These are phyloP conservation scores for Pseudogymnoascus destructans DNA, from an alignment of 2,329 filamentous ascomycete genomes.

Conservation along the genomic window DNA sequence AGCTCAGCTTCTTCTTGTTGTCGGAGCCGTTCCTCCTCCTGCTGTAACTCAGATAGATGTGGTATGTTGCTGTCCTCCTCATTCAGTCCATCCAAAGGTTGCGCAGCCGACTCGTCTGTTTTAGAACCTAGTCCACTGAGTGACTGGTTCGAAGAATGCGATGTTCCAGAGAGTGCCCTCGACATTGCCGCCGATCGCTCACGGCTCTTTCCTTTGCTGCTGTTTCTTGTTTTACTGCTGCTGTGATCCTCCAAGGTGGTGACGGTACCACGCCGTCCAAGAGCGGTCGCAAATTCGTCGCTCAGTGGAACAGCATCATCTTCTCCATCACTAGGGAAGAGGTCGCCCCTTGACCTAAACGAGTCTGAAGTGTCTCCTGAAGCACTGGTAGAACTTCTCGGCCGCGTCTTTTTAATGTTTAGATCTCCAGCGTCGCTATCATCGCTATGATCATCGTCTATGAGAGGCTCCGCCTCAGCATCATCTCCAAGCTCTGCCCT, in stretches of 20 bases:
- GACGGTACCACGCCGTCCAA: conserved; percentile 55
- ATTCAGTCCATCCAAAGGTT: conserved; percentile 18
- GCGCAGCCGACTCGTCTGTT: conserved; percentile 25
- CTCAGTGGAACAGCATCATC: conserved; percentile 88
- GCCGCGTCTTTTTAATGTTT: conserved; percentile 31
- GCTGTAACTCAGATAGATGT: conserved; percentile 39
- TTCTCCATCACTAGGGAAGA: conserved; percentile 75
- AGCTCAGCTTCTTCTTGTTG: conserved; percentile 40
- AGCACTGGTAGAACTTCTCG: conserved; percentile 64
- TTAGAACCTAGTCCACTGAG: conserved; percentile 14
- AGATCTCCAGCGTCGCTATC: conserved; percentile 18
- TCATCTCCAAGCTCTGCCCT: conserved; percentile 29
- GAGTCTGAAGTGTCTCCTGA: conserved; percentile 78
- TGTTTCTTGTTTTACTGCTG: conserved; percentile 46
- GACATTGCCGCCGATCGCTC: conserved; percentile 28
- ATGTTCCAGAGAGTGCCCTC: conserved; percentile 41
- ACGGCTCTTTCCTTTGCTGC: conserved; percentile 46
- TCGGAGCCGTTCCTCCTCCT: conserved; percentile 36
- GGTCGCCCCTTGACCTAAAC: conserved; percentile 72
- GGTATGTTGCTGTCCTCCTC: conserved; percentile 24
- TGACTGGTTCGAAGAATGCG: conserved; percentile 20
- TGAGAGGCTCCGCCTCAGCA: conserved; percentile 56
- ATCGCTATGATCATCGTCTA: conserved; percentile 46
- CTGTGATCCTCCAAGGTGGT: conserved; percentile 52
- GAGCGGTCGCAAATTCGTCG: conserved; percentile 77